These are phyloP conservation scores for Calophaca sinica DNA, from an alignment of 306 rosid species.

Conservation along the genomic window DNA sequence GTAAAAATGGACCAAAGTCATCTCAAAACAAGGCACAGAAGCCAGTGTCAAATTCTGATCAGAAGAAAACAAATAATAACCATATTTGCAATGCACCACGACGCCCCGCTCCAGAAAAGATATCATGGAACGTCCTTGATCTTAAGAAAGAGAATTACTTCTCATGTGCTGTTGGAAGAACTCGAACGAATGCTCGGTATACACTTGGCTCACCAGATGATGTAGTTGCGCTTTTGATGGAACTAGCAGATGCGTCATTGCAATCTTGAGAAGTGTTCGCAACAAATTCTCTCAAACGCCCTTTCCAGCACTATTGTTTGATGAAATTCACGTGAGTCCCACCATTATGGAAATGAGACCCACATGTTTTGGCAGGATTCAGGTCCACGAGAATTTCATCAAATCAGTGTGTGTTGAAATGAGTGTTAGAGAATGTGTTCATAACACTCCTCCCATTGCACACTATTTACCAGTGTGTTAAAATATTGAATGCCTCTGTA, in stretches of 20 bases:
- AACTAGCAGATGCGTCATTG: conserved; percentile 31
- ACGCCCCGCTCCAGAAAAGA: conserved; percentile 65
- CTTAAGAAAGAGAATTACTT: conserved; percentile 91
- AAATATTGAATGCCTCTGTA: background rate
- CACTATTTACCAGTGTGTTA: background rate
- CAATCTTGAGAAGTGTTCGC: no score
- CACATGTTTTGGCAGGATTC: no score
- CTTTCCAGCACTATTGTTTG: no score
- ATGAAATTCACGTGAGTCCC: no score
- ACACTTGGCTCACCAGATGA: conserved; percentile 71
- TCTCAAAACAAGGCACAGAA: conserved; percentile 60
- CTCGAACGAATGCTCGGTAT: conserved; percentile 80
- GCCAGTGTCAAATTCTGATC: conserved; percentile 52
- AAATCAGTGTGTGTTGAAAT: no score
- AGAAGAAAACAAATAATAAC: conserved; percentile 58
- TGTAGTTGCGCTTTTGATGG: conserved; percentile 71
- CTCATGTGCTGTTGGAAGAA: conserved; percentile 90
- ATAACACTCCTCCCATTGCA: background rate
- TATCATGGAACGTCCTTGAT: conserved; percentile 92
- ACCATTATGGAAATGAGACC: no score
- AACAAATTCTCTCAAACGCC: no score
- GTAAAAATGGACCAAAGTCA: conserved; percentile 60
- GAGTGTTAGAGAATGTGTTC: no score
- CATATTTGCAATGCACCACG: conserved; percentile 54
- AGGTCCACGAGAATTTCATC: no score